Base-by-base conservation (phyloP, 2,329 filamentous ascomycete genomes). In the Thielaviopsis cerberus region DNA sequence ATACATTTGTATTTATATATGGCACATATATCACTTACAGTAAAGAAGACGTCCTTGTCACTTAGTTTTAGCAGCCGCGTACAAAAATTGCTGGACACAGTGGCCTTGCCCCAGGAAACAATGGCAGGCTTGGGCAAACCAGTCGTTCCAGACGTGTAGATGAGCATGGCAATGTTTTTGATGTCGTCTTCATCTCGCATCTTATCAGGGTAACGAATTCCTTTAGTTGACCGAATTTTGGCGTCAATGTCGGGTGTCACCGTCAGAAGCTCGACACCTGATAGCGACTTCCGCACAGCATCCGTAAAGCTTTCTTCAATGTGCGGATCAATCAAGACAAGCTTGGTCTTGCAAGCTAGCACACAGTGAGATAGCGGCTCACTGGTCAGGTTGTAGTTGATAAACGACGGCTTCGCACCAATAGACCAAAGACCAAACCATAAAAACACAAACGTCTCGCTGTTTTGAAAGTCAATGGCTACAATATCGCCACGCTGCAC, bases 131-230 rank as follows among this genome's bases (percentile, higher is more conserved):
- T 94, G 10, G 88, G 88, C 62, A 94, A 71, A 1, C 88, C 88
- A 0, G 88, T 94, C 0, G 88, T 94, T 20, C 88, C 88, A 27
- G 84, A 88, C 0, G 88, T 94, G 68, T 86, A 94, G 63, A 95
- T 90, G 62, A 94, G 76, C 51, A 85, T 75, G 1, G 80, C 83
- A 72, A 88, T 80, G 59, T 81, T 77, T 7, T 75, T 70, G 6
- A 72, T 65, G 20, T 72, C 69, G 58, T 75, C 68, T 17, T 79
- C 75, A 53, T 71, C 69, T 61, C 82, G 76, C 52, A 74, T 69
- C 52, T 74, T 69, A 68, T 88, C 78, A 13, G 83, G 75, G 34
- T 77, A 75, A 4, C 85, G 76, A 23, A 74, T 66, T 1, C 79
- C 73, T 1, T 76, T 69, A 15, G 73, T 76, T 1, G 73, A 70